These are phyloP conservation scores for Pythium dissimile DNA, from an alignment of 352 stramenopile genomes.

Conservation along the genomic window DNA sequence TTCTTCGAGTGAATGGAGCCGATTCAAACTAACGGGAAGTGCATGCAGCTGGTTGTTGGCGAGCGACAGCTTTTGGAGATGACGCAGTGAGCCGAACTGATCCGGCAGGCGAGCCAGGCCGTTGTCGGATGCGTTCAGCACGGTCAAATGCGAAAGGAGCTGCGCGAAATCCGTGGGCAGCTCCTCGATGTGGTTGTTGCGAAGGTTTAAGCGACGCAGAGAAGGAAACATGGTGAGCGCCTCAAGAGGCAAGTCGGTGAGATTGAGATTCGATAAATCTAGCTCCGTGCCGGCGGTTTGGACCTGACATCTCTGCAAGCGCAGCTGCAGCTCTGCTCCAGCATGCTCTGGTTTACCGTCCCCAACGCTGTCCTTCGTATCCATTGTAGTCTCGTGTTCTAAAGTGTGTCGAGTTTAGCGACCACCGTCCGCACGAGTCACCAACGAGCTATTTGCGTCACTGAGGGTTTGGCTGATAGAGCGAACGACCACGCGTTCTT, in stretches of 20 bases:
- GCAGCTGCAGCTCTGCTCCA: conserved; percentile 4
- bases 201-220: conserved; percentile 45
- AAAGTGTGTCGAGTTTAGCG: not conserved
- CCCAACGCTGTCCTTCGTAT: not conserved
- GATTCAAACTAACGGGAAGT: conserved; percentile 27
- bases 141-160: conserved; percentile 35
- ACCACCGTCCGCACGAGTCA: not conserved
- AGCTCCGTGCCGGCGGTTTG: conserved; percentile 36
- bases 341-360: not conserved
- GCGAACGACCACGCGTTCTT: conserved; percentile 9
- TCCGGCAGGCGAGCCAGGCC: conserved; percentile 29
- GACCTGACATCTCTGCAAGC: conserved; percentile 18
- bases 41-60: conserved; percentile 33
- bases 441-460: conserved; percentile 12
- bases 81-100: conserved; percentile 27
- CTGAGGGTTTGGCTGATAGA: too few species aligned
- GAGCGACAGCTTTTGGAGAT: conserved; percentile 46
- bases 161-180: conserved; percentile 33
- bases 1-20: conserved; percentile 39
- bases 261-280: conserved; percentile 42
- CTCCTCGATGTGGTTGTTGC: conserved; percentile 32
- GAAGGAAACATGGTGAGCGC: conserved; percentile 33
- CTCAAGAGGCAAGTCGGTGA: conserved; percentile 33
- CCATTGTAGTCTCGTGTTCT: not conserved
- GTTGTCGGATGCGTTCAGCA: conserved; percentile 43